A percentile compares a stretch with the other conserved stretches of the same genome.
Conservation (phyloP, 768 basidiomycete species). For the Gautieria morchelliformis region DNA sequence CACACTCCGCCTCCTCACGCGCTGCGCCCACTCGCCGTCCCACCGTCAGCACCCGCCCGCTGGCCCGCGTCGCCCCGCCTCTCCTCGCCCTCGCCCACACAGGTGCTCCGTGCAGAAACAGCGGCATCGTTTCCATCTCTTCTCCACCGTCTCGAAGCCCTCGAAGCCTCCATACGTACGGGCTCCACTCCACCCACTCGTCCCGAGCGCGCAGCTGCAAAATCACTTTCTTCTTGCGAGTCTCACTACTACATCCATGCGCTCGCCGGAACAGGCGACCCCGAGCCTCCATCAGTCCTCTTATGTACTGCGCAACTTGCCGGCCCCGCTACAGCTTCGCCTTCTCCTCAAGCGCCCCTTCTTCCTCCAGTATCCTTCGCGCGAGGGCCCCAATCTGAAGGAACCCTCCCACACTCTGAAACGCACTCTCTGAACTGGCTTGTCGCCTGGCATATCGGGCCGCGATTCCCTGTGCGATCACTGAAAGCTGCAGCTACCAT, state of each 20-base stretch:
- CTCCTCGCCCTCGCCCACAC: too few species aligned
- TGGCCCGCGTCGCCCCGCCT: too few species aligned
- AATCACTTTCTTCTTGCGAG: too few species aligned
- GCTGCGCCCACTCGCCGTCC: too few species aligned
- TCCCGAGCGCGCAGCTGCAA: slow-evolving; percentile 57
- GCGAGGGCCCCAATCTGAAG: slow-evolving; percentile 58
- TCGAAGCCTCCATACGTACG: slow-evolving; percentile 63
- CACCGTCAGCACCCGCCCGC: too few species aligned
- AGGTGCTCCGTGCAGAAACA: too few species aligned
- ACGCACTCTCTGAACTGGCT: slow-evolving; percentile 78
- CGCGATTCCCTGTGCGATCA: slow-evolving; percentile 87
- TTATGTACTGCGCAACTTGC: not conserved
- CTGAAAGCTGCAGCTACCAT: slow-evolving; percentile 41
- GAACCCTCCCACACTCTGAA: slow-evolving; percentile 35
- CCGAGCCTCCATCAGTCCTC: not conserved
- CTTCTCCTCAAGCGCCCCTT: not conserved
- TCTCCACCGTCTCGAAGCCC: slow-evolving; percentile 40
- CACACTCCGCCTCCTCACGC: too few species aligned
- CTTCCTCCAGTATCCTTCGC: slow-evolving; percentile 40
- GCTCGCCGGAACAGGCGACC: not conserved
- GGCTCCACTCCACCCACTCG: slow-evolving; percentile 63
- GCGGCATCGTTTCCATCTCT: slow-evolving; percentile 60
- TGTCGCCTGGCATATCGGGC: slow-evolving; percentile 79
- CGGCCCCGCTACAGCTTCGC: not conserved
- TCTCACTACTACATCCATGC: too few species aligned